Conservation (phyloP, 1,284 basidiomycete genomes). For the Microbotryomycetes sp. region DNA sequence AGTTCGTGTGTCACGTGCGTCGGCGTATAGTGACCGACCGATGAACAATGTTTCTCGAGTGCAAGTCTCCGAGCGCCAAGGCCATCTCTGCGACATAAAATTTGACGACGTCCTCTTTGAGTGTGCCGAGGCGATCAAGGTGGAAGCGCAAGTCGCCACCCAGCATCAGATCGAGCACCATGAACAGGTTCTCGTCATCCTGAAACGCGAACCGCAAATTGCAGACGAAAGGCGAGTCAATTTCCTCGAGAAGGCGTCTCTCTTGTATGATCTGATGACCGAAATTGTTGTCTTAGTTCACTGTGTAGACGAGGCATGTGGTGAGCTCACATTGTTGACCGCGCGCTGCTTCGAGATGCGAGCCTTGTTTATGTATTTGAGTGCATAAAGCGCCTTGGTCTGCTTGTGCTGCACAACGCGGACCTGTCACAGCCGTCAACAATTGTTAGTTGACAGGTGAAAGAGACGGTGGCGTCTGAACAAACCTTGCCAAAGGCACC, state of each 20-base stretch:
- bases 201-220: constrained; percentile 96
- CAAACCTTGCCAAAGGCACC: constrained; percentile 94
- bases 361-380: constrained; percentile 98
- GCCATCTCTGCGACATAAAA: constrained; percentile 89
- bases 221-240: constrained; percentile 89
- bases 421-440: constrained; percentile 53
- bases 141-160: constrained; percentile 93
- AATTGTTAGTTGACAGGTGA: not conserved
- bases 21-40: constrained; percentile 52
- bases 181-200: constrained; percentile 96
- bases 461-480: constrained; percentile 6
- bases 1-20: no score
- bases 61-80: constrained; percentile 78
- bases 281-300: no score
- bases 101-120: constrained; percentile 72
- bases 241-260: constrained; percentile 82
- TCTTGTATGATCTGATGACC: constrained; percentile 79
- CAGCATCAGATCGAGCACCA: constrained; percentile 92
- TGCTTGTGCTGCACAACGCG: constrained; percentile 98
- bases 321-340: constrained; percentile 29
- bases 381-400: constrained; percentile 84
- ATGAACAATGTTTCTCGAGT: constrained; percentile 85
- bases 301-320: constrained; percentile 1
- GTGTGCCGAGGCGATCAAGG: constrained; percentile 66
- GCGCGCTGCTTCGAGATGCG: constrained; percentile 32